Percentiles rank a stretch among this genome's conserved stretches.
Evolutionary conservation across 2,329 filamentous ascomycete species (phyloP).

Genomic region (Aspergillus proliferans): DNA sequence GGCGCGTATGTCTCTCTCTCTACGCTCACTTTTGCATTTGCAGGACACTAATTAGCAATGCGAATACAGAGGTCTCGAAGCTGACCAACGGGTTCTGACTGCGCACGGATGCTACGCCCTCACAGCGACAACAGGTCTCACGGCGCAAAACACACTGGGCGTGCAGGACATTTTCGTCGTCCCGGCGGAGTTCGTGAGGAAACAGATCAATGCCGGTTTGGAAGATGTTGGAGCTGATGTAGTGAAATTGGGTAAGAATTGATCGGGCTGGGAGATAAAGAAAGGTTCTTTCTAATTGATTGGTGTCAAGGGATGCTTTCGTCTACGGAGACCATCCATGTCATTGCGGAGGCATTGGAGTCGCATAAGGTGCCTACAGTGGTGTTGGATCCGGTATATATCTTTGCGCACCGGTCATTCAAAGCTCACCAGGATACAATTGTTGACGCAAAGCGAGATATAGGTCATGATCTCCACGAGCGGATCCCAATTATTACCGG

Average conservation of each 20-base stretch:
- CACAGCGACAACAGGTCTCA: slow-evolving; percentile 90
- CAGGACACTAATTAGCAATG: slow-evolving; percentile 13
- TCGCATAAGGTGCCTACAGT: slow-evolving; percentile 52
- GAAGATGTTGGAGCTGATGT: slow-evolving; percentile 83
- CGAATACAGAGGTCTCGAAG: slow-evolving; percentile 73
- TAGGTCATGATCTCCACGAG: slow-evolving; percentile 75
- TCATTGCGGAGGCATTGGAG: slow-evolving; percentile 60
- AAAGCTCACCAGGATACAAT: background rate
- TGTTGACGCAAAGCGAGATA: slow-evolving; percentile 11
- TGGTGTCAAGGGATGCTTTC: slow-evolving; percentile 67
- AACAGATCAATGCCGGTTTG: slow-evolving; percentile 79
- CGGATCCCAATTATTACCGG: slow-evolving; percentile 42
- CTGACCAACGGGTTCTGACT: slow-evolving; percentile 89
- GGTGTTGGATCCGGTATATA: slow-evolving; percentile 68
- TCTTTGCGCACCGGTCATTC: background rate
- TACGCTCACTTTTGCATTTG: slow-evolving; percentile 4
- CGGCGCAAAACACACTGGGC: slow-evolving; percentile 88
- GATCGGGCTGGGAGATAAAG: background rate
- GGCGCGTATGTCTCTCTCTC: slow-evolving; percentile 61
- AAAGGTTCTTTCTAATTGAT: background rate
- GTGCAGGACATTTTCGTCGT: slow-evolving; percentile 75
- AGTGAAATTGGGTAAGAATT: slow-evolving; percentile 72
- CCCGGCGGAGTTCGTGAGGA: slow-evolving; percentile 70
- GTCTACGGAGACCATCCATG: slow-evolving; percentile 61
- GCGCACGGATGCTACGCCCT: slow-evolving; percentile 92